Conservation (phyloP, 805 yeast genomes). For the Zygoascus bituminiphila region DNA sequence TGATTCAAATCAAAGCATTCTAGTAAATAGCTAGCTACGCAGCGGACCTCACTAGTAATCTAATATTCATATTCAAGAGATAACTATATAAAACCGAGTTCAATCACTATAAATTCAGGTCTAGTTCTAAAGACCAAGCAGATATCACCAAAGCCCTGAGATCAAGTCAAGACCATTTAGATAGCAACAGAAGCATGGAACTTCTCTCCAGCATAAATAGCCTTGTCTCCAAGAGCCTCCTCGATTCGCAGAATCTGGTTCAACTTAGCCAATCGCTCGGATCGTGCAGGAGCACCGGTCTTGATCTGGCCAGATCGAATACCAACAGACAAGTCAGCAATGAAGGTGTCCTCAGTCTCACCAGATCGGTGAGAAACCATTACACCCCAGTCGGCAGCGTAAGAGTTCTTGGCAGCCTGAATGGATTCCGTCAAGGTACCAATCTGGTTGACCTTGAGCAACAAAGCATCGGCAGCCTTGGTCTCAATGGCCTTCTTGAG, state of each 20-base stretch:
- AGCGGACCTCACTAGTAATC: no score
- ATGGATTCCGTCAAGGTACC: conserved; percentile 95
- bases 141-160: no score
- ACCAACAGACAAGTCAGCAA: conserved; percentile 97
- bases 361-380: conserved; percentile 99
- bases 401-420: conserved; percentile 93
- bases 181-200: conserved; percentile 51
- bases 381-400: conserved; percentile 97
- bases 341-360: conserved; percentile 98
- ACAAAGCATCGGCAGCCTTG: conserved; percentile 91
- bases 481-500: conserved; percentile 91
- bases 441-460: conserved; percentile 97
- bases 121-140: no score
- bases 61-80: background rate
- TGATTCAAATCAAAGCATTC: no score
- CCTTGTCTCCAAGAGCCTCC: conserved; percentile 97
- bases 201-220: conserved; percentile 86
- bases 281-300: conserved; percentile 99
- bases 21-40: no score
- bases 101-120: no score
- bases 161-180: no score
- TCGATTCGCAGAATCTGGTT: conserved; percentile 98
- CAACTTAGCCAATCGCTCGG: conserved; percentile 98
- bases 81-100: background rate
- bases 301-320: conserved; percentile 97